Evolutionary conservation across 106 monocot genomes (phyloP).

Genomic region (Acanthochlamys bracteata): DNA sequence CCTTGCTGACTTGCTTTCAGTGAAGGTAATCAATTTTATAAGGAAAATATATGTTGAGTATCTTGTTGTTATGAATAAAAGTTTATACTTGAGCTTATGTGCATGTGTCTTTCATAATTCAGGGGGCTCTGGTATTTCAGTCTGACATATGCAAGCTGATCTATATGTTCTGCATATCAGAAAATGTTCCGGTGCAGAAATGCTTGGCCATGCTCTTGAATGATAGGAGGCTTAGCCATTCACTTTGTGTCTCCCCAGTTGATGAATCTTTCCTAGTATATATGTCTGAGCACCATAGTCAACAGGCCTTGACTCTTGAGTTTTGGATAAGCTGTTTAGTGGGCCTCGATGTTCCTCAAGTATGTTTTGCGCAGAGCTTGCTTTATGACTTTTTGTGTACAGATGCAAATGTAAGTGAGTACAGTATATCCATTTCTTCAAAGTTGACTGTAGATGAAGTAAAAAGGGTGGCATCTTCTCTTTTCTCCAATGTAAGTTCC

Average conservation of each 20-base stretch:
- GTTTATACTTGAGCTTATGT: too few species aligned
- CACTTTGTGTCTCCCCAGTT: conserved; percentile 51
- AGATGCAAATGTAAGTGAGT: conserved; percentile 12
- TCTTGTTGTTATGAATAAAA: not conserved
- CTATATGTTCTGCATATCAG: conserved; percentile 30
- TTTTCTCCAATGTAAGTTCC: conserved; percentile 49
- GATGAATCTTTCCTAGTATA: conserved; percentile 25
- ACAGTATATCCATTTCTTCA: conserved; percentile 14
- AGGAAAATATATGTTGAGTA: not conserved
- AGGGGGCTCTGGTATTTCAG: conserved; percentile 12
- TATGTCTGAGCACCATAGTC: conserved; percentile 23
- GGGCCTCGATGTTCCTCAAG: conserved; percentile 15
- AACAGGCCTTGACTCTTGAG: conserved; percentile 22
- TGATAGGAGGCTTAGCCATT: conserved; percentile 61
- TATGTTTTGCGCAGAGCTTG: conserved; percentile 50
- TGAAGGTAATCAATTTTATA: conserved; percentile 28
- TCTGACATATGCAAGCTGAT: conserved; percentile 44
- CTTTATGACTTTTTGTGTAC: conserved; percentile 33
- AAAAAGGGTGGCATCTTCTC: conserved; percentile 33
- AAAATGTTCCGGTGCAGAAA: conserved; percentile 32
- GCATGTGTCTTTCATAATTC: not conserved
- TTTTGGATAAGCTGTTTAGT: conserved; percentile 50
- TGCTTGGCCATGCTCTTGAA: conserved; percentile 53
- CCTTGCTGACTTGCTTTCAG: conserved; percentile 38
- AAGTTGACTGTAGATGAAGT: conserved; percentile 34